Conservation (phyloP, 2,329 filamentous ascomycete genomes). For the Sporothrix schenckii region DNA sequence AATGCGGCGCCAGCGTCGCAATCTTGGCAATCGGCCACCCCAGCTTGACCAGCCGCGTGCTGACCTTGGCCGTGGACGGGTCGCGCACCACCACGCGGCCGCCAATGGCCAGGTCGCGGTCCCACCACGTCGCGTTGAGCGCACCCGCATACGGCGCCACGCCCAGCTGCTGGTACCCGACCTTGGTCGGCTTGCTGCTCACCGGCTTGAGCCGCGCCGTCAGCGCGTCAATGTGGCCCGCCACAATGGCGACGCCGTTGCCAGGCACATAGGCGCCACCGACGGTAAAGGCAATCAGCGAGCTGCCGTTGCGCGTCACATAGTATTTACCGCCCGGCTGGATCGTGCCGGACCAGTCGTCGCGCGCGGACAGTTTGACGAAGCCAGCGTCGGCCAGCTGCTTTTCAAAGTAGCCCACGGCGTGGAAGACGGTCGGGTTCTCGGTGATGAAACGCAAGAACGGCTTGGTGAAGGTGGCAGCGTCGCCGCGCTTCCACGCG, state of each 20-base stretch:
- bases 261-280: constrained; percentile 44
- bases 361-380: constrained; percentile 74
- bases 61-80: constrained; percentile 70
- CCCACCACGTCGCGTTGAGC: constrained; percentile 93
- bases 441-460: constrained; percentile 85
- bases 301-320: constrained; percentile 45
- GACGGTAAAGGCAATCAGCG: constrained; percentile 46
- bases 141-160: constrained; percentile 91
- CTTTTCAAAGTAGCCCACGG: constrained; percentile 75
- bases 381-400: constrained; percentile 75
- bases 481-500: constrained; percentile 48
- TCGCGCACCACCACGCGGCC: constrained; percentile 86
- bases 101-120: constrained; percentile 87
- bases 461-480: constrained; percentile 74
- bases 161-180: constrained; percentile 84
- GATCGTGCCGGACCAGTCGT: constrained; percentile 73
- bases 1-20: constrained; percentile 90
- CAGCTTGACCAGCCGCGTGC: constrained; percentile 81
- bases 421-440: constrained; percentile 94
- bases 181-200: constrained; percentile 78
- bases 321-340: constrained; percentile 63
- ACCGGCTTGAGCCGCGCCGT: constrained; percentile 91
- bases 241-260: constrained; percentile 56
- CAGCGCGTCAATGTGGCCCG: constrained; percentile 89
- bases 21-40: constrained; percentile 92